Base-by-base conservation (phyloP, 1,284 basidiomycete genomes). In the Moesziomyces sp. region DNA sequence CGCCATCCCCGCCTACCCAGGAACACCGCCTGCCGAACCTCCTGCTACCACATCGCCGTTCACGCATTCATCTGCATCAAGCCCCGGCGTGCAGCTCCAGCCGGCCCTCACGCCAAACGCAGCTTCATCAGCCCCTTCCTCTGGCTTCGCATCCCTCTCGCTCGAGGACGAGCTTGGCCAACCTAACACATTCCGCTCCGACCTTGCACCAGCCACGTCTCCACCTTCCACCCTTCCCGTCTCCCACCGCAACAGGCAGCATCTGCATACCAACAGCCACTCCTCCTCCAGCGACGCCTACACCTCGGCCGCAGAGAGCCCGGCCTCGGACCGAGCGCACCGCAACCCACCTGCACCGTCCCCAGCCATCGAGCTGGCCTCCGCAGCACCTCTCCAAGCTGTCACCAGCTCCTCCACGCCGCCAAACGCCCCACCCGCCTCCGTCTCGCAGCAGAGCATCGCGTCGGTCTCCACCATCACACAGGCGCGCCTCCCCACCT, bases 391-490 rank as follows among this genome's bases (percentile, higher is more conserved):
- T 16, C 34, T 34, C 8, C 45, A 35, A 28, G 14, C 50, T 3
- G 23, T 18, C 18, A 18, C 59, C 14, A 58, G 24, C n/a, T 38
- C 59, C 0, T 14, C 48, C n/a, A 34, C 53, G 26, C 40, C 24
- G 8, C 45, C 47, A 3, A 45, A 28, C 26, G 30, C 35, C 3
- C 52, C 58, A 28, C 47, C 68, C 16, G 24, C 59, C 0, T 72
- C 69, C 10, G 21, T 49, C 13, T 67, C 70, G 10, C 70, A 72
- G 35, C 62, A 56, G 16, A 72, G 69, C 47, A 59, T 72, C 46
- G 59, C 69, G 23, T 72, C 69, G 34, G 30, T 46, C 21, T 52
- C 63, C 28, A 72, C 69, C 46, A 59, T 72, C 53, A 72, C 49
- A n/a, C 69, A 60, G 18, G 47, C 58, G 21, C 56, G 57, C 13